Conservation (phyloP, 306 rosid species). For the Pyrus communis region DNA sequence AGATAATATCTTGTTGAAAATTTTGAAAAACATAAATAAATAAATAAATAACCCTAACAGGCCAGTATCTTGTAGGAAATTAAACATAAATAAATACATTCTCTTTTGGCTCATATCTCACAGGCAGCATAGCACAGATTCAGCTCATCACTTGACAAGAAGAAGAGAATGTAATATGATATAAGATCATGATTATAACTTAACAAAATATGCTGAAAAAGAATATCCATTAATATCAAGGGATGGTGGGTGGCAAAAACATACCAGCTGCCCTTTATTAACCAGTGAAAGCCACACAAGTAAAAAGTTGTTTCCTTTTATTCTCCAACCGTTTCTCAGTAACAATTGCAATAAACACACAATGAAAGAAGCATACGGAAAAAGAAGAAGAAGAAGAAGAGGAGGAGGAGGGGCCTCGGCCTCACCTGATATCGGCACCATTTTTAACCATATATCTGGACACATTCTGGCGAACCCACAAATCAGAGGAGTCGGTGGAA, state of each 20-base stretch:
- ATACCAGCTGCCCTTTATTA: not conserved
- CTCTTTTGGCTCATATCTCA: not conserved
- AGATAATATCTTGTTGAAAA: not conserved
- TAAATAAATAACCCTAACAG: not conserved
- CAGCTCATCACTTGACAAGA: not conserved
- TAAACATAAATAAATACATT: not conserved
- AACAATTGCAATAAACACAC: not conserved
- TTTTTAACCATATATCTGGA: slow-evolving; percentile 55
- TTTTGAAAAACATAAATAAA: not conserved
- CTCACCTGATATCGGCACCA: slow-evolving; percentile 83
- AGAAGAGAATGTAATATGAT: not conserved
- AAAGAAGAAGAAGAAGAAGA: not conserved
- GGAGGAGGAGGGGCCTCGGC: not conserved
- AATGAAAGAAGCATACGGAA: not conserved
- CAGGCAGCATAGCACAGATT: not conserved
- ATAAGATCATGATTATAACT: no score
- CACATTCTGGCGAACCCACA: slow-evolving; percentile 76
- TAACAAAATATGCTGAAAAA: no score
- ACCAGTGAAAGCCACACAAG: not conserved
- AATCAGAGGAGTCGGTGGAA: slow-evolving; percentile 62
- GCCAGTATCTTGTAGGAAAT: not conserved
- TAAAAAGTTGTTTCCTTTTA: not conserved
- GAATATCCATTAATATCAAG: not conserved
- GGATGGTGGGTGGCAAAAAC: not conserved
- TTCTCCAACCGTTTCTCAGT: not conserved